Base-by-base conservation (phyloP, 2,329 filamentous ascomycete genomes). In the Stagonosporopsis rhizophila region DNA sequence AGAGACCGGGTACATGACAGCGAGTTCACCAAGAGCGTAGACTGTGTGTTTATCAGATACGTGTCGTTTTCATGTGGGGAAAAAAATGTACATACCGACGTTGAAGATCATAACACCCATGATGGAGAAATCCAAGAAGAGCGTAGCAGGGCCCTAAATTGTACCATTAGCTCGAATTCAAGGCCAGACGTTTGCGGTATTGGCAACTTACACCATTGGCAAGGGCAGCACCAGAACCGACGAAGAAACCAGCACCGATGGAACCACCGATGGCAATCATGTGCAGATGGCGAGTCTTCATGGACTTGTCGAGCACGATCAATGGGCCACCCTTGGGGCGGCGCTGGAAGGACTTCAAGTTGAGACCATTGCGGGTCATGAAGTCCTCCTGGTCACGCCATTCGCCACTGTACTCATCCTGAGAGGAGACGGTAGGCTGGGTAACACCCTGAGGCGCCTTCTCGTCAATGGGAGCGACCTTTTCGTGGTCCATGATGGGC, bases 221-320 rank as follows among this genome's bases (percentile, higher is more conserved):
- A n/a, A 86, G 74, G 42, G 84, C 84, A 62, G 75, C 69, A 63
- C 84, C 84, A 32, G 83, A 85, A 65, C 84, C 83, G 68, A 86
- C 84, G 71, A 86, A 87, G 78, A 87, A 85, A 77, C 84, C 84
- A 70, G 84, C 84, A 72, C 84, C 84, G 52, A 87, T 87, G 28
- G 83, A 85, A 56, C 84, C 84, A 68, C 83, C 83, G 38, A 86
- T 96, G 14, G 94, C 94, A 81, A 97, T 97, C 94, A 97, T 97
- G 80, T 87, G 82, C 63, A 87, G 74, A 73, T 87, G 84, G 61
- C 84, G 82, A 47, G 78, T 77, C 77, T 83, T 82, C 78, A 87
- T 83, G 64, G 72, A 73, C 65, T 70, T 73, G 68, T 75, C 73
- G 54, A 75, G 67, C 27, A 71, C 69, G 32, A 70, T 48, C 27